These are phyloP conservation scores for Psophocarpus tetragonolobus DNA, from an alignment of 306 rosid genomes.

Conservation along the genomic window DNA sequence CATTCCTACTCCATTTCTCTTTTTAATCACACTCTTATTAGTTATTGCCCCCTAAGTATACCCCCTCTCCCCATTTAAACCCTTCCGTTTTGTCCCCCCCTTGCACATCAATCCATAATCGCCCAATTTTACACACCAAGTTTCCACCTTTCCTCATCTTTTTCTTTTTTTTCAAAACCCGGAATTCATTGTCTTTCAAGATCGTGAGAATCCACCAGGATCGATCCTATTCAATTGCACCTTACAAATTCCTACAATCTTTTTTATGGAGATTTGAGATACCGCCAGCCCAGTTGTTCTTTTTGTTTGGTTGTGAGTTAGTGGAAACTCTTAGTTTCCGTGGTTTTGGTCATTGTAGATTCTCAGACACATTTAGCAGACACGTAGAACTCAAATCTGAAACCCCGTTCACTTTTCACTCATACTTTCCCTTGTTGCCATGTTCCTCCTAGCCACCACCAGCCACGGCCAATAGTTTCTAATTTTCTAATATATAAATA, in stretches of 20 bases:
- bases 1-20: background rate
- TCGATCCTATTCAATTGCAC: background rate
- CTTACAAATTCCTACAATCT: background rate
- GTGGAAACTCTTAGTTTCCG: constrained; percentile 46
- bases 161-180: background rate
- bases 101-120: background rate
- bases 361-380: constrained; percentile 35
- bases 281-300: background rate
- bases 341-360: constrained; percentile 45
- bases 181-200: background rate
- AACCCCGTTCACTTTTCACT: constrained; percentile 16
- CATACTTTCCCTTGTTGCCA: constrained; percentile 21
- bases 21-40: background rate
- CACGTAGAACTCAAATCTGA: constrained; percentile 46
- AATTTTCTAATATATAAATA: constrained; percentile 33
- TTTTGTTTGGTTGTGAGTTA: constrained; percentile 13
- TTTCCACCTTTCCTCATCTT: background rate
- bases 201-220: constrained; percentile 18
- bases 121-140: background rate
- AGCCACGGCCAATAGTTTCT: background rate
- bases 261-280: background rate
- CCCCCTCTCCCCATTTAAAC: constrained; percentile 20
- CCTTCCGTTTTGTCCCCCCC: constrained; percentile 28
- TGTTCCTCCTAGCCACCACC: constrained; percentile 18
- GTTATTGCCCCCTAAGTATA: background rate